These are phyloP conservation scores for Penicillium polonicum DNA, from an alignment of 2,329 filamentous ascomycete genomes.

Conservation along the genomic window DNA sequence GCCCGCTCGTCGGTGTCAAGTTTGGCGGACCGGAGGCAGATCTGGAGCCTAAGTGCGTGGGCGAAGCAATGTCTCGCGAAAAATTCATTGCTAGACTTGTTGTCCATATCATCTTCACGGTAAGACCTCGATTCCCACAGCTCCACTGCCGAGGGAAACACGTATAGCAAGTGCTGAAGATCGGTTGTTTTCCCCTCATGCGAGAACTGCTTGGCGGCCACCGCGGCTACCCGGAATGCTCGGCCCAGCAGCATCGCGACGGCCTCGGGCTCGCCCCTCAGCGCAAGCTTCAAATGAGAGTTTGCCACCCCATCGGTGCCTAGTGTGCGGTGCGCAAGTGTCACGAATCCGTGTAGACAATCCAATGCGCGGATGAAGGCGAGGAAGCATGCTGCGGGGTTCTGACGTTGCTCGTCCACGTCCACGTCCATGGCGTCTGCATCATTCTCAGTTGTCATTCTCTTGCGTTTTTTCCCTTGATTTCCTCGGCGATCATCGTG, in stretches of 20 bases:
- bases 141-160: conserved; percentile 35
- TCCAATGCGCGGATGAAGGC: conserved; percentile 36
- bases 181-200: conserved; percentile 32
- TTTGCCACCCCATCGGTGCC: conserved; percentile 33
- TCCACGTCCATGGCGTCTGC: conserved; percentile 33
- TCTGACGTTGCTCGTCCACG: conserved; percentile 32
- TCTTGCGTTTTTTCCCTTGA: conserved; percentile 42
- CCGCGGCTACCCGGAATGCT: conserved; percentile 35
- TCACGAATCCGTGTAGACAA: conserved; percentile 35
- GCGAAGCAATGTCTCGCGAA: conserved; percentile 38
- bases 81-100: conserved; percentile 36
- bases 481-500: conserved; percentile 21
- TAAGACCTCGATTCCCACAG: conserved; percentile 41
- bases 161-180: conserved; percentile 36
- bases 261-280: conserved; percentile 38
- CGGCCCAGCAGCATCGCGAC: conserved; percentile 38
- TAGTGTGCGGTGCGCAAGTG: conserved; percentile 27
- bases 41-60: conserved; percentile 35
- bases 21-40: conserved; percentile 27
- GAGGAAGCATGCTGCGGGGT: conserved; percentile 33
- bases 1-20: conserved; percentile 34
- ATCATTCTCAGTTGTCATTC: conserved; percentile 26
- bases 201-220: conserved; percentile 32
- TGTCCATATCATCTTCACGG: conserved; percentile 34
- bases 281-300: conserved; percentile 42